Conservation (phyloP, 1,284 basidiomycete species). For the Ustilago esculenta region DNA sequence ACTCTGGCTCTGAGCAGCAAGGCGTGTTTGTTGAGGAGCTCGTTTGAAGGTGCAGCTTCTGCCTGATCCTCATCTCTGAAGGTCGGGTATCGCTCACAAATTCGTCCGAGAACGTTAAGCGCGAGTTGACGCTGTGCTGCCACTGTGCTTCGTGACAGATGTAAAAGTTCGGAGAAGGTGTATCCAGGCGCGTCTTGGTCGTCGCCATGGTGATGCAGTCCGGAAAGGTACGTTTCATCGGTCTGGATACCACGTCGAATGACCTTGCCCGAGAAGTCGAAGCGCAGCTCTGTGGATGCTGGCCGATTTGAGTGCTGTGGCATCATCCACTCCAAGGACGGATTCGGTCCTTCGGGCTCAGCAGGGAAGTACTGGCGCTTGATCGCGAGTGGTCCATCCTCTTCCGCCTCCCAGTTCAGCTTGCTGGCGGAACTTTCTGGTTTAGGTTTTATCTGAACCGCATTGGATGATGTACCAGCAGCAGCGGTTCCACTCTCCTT, state of each 20-base stretch:
- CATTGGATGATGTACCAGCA: conserved; percentile 38
- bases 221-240: conserved; percentile 67
- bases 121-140: conserved; percentile 84
- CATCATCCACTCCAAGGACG: conserved; percentile 59
- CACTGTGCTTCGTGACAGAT: conserved; percentile 82
- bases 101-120: conserved; percentile 77
- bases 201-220: conserved; percentile 83
- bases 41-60: background rate
- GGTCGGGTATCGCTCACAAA: conserved; percentile 65
- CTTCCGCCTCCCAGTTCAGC: conserved; percentile 70
- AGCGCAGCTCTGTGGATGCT: conserved; percentile 38
- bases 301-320: conserved; percentile 3
- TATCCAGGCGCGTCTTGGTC: conserved; percentile 87
- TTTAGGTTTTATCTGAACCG: conserved; percentile 67
- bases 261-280: conserved; percentile 55
- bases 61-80: background rate
- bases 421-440: conserved; percentile 3
- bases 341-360: conserved; percentile 65
- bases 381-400: conserved; percentile 83
- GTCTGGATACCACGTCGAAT: conserved; percentile 16
- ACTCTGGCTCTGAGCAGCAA: conserved; percentile 23
- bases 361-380: conserved; percentile 84
- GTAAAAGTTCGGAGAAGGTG: conserved; percentile 84
- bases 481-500: background rate
- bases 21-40: conserved; percentile 18